Percentiles rank a stretch among this genome's conserved stretches.
Conservation (phyloP, 805 yeast species). For the Candida montana region DNA sequence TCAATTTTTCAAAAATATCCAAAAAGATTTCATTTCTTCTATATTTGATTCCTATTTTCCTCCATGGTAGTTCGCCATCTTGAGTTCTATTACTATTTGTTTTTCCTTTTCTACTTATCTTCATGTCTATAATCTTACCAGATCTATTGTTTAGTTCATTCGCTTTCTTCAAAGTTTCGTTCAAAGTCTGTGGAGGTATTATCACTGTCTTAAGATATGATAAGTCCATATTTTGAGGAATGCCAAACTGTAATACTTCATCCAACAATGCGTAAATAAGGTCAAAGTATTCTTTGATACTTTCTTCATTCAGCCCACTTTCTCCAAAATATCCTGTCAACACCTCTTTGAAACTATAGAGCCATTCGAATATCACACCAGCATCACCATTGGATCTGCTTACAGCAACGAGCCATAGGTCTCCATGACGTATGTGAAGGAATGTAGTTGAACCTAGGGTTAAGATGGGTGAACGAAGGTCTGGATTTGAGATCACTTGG, state of each 20-base stretch:
- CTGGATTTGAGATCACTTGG: conserved; percentile 73
- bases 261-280: conserved; percentile 73
- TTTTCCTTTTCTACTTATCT: conserved; percentile 5
- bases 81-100: not conserved
- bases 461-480: conserved; percentile 61
- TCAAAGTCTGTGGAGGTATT: conserved; percentile 12
- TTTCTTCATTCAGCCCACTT: conserved; percentile 32
- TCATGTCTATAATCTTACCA: not conserved
- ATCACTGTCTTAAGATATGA: conserved; percentile 34
- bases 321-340: conserved; percentile 37
- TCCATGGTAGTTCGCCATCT: conserved; percentile 49
- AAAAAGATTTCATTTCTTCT: conserved; percentile 76
- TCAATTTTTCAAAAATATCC: conserved; percentile 71
- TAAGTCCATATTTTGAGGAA: conserved; percentile 61
- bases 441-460: conserved; percentile 93
- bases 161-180: conserved; percentile 3
- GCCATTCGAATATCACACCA: conserved; percentile 70
- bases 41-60: conserved; percentile 64
- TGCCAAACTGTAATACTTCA: conserved; percentile 73
- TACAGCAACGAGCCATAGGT: conserved; percentile 82
- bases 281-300: conserved; percentile 60
- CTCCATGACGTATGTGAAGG: conserved; percentile 58
- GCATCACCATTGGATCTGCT: conserved; percentile 86
- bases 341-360: conserved; percentile 55
- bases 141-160: not conserved